Percentiles rank a stretch among this genome's conserved stretches.
Evolutionary conservation across 108 stramenopile genomes (phyloP).

Genomic region (Conticribra weissflogii): DNA sequence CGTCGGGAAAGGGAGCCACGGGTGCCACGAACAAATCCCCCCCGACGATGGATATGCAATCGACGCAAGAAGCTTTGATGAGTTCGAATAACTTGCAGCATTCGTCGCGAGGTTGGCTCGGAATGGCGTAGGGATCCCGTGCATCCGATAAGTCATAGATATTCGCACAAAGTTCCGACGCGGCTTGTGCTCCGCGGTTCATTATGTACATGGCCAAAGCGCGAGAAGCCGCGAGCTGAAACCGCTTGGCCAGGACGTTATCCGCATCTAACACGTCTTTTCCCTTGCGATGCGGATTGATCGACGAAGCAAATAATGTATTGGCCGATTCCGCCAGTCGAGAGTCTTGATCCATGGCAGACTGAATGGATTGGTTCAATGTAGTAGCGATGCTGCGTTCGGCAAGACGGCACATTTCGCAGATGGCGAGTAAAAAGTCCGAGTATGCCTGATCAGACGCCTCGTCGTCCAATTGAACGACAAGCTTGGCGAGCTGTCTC

Average conservation of each 20-base stretch:
- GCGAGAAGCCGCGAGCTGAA: conserved; percentile 75
- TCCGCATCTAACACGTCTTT: conserved; percentile 56
- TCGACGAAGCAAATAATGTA: conserved; percentile 37
- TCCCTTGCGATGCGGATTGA: conserved; percentile 46
- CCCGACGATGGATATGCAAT: conserved; percentile 77
- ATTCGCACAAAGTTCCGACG: conserved; percentile 39
- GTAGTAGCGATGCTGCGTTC: conserved; percentile 69
- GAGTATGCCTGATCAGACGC: conserved; percentile 40
- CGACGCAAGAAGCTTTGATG: conserved; percentile 60
- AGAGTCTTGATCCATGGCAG: conserved; percentile 54
- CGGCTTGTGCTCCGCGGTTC: conserved; percentile 66
- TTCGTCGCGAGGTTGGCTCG: conserved; percentile 54
- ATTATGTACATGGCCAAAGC: conserved; percentile 66
- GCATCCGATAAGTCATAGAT: conserved; percentile 41
- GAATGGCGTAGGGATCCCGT: conserved; percentile 52
- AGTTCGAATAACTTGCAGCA: conserved; percentile 59
- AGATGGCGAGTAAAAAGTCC: conserved; percentile 63
- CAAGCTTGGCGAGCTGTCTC: conserved; percentile 21
- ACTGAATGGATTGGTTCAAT: conserved; percentile 75
- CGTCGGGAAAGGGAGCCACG: conserved; percentile 66
- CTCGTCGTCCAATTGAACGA: conserved; percentile 39
- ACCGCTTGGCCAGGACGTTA: conserved; percentile 53
- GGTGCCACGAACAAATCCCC: conserved; percentile 66
- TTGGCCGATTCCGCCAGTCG: conserved; percentile 46
- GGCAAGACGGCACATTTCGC: conserved; percentile 82